These are phyloP conservation scores for Talaromyces proteolyticus DNA, from an alignment of 495 filamentous ascomycete species.

Conservation along the genomic window DNA sequence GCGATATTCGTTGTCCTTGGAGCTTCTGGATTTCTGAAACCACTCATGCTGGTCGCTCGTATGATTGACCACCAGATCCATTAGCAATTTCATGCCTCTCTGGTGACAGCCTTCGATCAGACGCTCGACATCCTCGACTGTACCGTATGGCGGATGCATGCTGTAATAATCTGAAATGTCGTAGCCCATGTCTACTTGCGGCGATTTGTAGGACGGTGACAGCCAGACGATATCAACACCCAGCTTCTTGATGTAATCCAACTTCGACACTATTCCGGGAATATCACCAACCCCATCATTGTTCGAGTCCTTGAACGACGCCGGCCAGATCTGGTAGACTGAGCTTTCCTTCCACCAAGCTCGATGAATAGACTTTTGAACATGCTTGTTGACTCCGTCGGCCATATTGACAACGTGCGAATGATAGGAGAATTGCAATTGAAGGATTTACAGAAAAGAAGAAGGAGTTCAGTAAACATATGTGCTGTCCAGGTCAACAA, in stretches of 20 bases:
- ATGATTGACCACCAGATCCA: slow-evolving; percentile 75
- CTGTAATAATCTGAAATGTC: slow-evolving; percentile 64
- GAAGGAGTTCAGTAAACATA: too few species aligned
- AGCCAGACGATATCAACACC: slow-evolving; percentile 66
- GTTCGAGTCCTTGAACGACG: slow-evolving; percentile 61
- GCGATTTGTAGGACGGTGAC: slow-evolving; percentile 61
- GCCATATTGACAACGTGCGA: not conserved
- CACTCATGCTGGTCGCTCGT: slow-evolving; percentile 73
- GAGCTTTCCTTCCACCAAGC: slow-evolving; percentile 49
- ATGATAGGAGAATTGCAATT: too few species aligned
- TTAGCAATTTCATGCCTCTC: slow-evolving; percentile 62
- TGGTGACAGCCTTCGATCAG: slow-evolving; percentile 49
- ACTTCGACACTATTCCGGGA: slow-evolving; percentile 56
- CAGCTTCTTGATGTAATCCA: slow-evolving; percentile 58
- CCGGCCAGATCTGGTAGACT: slow-evolving; percentile 69
- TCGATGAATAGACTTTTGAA: slow-evolving; percentile 26
- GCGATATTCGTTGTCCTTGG: slow-evolving; percentile 51
- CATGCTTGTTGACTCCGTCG: not conserved
- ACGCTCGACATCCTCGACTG: slow-evolving; percentile 58
- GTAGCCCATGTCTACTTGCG: slow-evolving; percentile 56
- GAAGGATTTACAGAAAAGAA: too few species aligned
- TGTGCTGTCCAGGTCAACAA: too few species aligned
- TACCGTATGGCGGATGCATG: slow-evolving; percentile 56
- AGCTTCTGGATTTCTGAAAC: slow-evolving; percentile 63
- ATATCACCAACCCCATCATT: slow-evolving; percentile 64